Evolutionary conservation across 2,329 filamentous ascomycete genomes (phyloP).

Genomic region (Sclerotinia spermophila): DNA sequence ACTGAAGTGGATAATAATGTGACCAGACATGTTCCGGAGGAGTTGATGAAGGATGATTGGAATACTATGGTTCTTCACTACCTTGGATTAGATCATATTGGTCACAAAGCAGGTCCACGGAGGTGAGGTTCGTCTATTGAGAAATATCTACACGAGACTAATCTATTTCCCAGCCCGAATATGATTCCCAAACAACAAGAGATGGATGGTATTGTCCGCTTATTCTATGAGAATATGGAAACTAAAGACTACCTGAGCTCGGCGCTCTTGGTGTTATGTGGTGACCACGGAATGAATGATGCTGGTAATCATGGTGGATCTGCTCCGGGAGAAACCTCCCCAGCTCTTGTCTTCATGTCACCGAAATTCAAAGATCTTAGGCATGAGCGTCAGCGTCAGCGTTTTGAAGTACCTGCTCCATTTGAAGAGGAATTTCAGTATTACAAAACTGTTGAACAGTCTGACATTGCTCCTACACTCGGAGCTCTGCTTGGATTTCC

Average conservation of each 20-base stretch:
- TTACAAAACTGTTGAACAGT: constrained; percentile 85
- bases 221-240: constrained; percentile 74
- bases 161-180: constrained; percentile 57
- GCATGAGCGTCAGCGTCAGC: constrained; percentile 50
- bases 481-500: constrained; percentile 85
- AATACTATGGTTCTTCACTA: constrained; percentile 93
- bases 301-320: constrained; percentile 96
- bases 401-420: constrained; percentile 49
- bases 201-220: constrained; percentile 80
- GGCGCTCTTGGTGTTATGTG: constrained; percentile 80
- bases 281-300: constrained; percentile 99
- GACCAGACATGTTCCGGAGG: constrained; percentile 77
- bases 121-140: constrained; percentile 49
- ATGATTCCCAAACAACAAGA: constrained; percentile 92
- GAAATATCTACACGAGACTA: constrained; percentile 17
- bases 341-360: constrained; percentile 86
- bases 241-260: constrained; percentile 66
- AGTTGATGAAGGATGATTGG: constrained; percentile 79
- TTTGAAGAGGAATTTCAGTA: constrained; percentile 72
- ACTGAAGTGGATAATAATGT: constrained; percentile 98
- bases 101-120: constrained; percentile 87
- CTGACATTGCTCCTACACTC: constrained; percentile 86
- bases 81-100: constrained; percentile 93
- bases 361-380: constrained; percentile 77
- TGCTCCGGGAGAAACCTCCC: constrained; percentile 88